Conservation (phyloP, 2,329 filamentous ascomycete genomes). For the Neophaeococcomyces mojaviensis region DNA sequence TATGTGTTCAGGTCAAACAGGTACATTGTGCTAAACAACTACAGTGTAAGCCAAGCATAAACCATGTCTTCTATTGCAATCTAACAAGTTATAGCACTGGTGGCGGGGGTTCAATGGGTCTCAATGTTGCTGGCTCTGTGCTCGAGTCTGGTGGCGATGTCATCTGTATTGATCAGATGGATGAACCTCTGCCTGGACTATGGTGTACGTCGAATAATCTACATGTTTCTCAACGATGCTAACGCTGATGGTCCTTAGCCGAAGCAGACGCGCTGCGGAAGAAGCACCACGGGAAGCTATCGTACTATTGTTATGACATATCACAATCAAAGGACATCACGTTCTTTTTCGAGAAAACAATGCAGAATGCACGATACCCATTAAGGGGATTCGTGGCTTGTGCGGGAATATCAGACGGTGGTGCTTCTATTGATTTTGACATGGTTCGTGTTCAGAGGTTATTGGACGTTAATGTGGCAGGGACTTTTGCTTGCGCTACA, state of each 20-base stretch:
- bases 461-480: constrained; percentile 59
- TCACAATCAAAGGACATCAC: not conserved
- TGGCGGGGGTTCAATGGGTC: constrained; percentile 22
- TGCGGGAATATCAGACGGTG: constrained; percentile 7
- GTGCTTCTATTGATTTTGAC: constrained; percentile 41
- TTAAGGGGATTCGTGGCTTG: constrained; percentile 13
- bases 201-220: constrained; percentile 20
- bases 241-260: not conserved
- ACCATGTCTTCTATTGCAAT: not conserved
- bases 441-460: constrained; percentile 51
- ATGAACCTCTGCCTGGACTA: constrained; percentile 10
- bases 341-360: not conserved
- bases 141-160: constrained; percentile 30
- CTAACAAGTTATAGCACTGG: constrained; percentile 22
- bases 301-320: constrained; percentile 2
- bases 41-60: not conserved
- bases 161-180: constrained; percentile 26
- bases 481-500: constrained; percentile 51
- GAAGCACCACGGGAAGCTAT: not conserved
- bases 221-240: not conserved
- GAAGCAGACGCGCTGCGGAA: not conserved
- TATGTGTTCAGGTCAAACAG: not conserved
- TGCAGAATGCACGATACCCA: constrained; percentile 4
- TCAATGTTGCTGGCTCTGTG: constrained; percentile 19
- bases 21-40: not conserved